Base-by-base conservation (phyloP, 2,329 filamentous ascomycete genomes). In the Scedosporium apiospermum region DNA sequence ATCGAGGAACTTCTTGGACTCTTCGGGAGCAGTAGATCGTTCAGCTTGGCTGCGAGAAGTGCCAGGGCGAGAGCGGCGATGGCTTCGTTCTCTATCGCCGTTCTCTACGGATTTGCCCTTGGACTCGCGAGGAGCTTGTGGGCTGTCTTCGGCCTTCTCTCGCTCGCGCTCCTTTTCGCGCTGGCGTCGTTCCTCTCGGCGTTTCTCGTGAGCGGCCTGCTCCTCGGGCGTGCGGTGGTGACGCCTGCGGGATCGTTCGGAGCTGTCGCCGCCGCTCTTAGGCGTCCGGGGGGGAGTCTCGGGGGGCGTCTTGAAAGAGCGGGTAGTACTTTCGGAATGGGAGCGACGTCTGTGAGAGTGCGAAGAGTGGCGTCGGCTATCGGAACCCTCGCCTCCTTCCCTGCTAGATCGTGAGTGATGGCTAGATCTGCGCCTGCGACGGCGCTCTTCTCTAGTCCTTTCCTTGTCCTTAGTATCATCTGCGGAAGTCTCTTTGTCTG, bases 201-300 rank as follows among this genome's bases (percentile, higher is more conserved):
- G 76, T 65, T 69, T 77, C 1, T 84, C 81, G 62, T 82, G 78
- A 2, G 76, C 78, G 16, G 75, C 78, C 64, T 81, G 79, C 66
- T 83, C 79, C 65, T 82, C 79, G 1, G 75, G 71, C 2, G 77
- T 80, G 63, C 79, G 76, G 51, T 75, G 73, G 61, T 67, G 70
- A 63, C 69, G 69, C 27, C 69, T 14, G 10, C 53, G 23, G 61
- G 51, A 41, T 16, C 42, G 51, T 27, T 46, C 38, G 14, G 38
- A 51, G 12, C 53, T 64, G 21, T 61, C 57, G 44, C 63, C 65
- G 18, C 63, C 60, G 41, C 64, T 65, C 34, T 60, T 64, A n/a
- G 61, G 61, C 5, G 61, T 58, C 18, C 55, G 61, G 1, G 60
- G 60, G 14, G 61, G 61, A n/a, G 58, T 44, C 38, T 62, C 53